Base-by-base conservation (phyloP, 768 basidiomycete genomes). In the Holtermannia corniformis region DNA sequence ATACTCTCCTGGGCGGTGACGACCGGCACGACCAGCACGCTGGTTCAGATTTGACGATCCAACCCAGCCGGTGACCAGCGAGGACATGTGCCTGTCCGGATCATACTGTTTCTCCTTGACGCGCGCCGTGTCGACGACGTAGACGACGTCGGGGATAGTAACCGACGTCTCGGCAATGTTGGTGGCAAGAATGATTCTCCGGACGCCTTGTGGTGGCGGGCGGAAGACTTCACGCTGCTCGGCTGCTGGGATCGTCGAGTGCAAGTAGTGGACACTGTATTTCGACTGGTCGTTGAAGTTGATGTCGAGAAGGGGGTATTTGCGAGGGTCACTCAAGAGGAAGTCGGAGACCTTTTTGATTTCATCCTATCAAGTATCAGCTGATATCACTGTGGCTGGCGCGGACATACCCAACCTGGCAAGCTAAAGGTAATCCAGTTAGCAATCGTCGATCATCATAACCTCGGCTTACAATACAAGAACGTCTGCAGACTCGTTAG, bases 101-200 rank as follows among this genome's bases (percentile, higher is more conserved):
- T 96, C 89, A 63, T 89, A 96, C 14, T 82, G 79, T 63, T 86
- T 81, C 72, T 92, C 87, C 73, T 95, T 92, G 58, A 87, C 86
- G 67, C 82, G 86, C 4, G 89, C 89, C 0, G 80, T 75, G 64
- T 93, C 89, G 12, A 92, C 78, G 20, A 92, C 88, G 62, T 85
- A 87, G 32, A 85, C 76, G 21, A 92, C 79, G 62, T 92, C 89
- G 62, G 91, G 85, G 51, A 95, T 89, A 0, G 89, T 91, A 50
- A 92, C 86, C 2, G 86, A 88, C 1, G 88, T 91, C 73, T 96
- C 92, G 12, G 91, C 91, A 43, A 95, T 90, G 68, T 95, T 95
- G 37, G 92, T 97, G 3, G 91, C 81, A 45, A 96, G 77, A 60
- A 97, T 93, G 64, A 97, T 78, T 22, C 91, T 82, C 51, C 91